These are phyloP conservation scores for Trichosanthes cucumerina DNA, from an alignment of 306 rosid genomes.

Conservation along the genomic window DNA sequence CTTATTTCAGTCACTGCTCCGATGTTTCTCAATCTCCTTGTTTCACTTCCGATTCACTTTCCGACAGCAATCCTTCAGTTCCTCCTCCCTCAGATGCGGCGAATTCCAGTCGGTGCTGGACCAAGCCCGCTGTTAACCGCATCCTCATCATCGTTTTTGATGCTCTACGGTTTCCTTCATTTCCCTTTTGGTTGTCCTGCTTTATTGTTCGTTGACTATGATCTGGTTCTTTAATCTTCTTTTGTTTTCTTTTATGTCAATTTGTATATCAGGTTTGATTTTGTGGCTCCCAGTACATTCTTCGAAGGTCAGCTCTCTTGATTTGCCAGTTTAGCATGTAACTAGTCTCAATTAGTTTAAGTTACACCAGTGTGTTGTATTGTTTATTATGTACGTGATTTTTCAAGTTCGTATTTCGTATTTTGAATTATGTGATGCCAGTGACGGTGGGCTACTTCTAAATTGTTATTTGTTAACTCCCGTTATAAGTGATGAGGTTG, in stretches of 20 bases:
- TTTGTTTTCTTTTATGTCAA: background rate
- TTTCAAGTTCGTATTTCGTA: background rate
- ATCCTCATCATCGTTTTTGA: slow-evolving; percentile 64
- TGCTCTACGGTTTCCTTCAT: slow-evolving; percentile 47
- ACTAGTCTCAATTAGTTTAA: background rate
- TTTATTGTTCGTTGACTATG: background rate
- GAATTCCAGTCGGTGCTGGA: slow-evolving; percentile 50
- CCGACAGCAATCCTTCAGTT: background rate
- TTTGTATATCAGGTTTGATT: slow-evolving; percentile 59
- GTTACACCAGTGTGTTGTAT: background rate
- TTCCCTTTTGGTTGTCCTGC: background rate
- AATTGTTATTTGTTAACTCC: background rate
- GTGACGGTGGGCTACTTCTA: background rate
- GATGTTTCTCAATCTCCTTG: slow-evolving; percentile 61
- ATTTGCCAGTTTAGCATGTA: background rate
- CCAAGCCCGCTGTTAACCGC: slow-evolving; percentile 52
- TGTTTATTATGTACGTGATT: background rate
- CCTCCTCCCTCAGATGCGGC: background rate
- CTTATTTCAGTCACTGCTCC: slow-evolving; percentile 56
- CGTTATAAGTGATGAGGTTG: background rate
- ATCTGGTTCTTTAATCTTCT: background rate
- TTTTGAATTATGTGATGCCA: background rate
- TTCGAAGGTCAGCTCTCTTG: slow-evolving; percentile 42
- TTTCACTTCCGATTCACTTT: slow-evolving; percentile 17
- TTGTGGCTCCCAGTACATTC: slow-evolving; percentile 80